Percentiles rank a stretch among this genome's conserved stretches.
These are phyloP conservation scores for Aspergillus ibericus DNA, from an alignment of 2,329 filamentous ascomycete genomes.

Conservation along the genomic window DNA sequence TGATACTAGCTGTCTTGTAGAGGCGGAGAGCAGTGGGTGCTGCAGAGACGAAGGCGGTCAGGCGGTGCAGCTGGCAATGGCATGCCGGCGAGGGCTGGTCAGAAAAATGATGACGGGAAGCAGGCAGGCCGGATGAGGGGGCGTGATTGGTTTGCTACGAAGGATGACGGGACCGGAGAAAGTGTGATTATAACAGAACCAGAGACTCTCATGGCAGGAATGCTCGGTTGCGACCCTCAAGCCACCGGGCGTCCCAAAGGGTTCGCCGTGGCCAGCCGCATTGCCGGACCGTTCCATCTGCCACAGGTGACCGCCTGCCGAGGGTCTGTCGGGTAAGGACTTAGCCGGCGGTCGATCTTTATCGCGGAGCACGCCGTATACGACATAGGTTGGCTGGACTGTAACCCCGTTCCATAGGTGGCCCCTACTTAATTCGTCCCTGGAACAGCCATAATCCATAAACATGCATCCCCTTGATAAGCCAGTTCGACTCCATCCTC, in stretches of 20 bases:
- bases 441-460: not conserved
- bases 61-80: not conserved
- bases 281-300: not conserved
- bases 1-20: not conserved
- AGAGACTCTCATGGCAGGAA: not conserved
- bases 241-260: not conserved
- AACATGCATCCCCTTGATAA: not conserved
- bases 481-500: not conserved
- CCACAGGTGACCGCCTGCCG: not conserved
- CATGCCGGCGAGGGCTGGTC: not conserved
- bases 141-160: not conserved
- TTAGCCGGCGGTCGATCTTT: not conserved
- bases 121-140: not conserved
- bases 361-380: not conserved
- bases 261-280: not conserved
- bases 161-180: not conserved
- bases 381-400: not conserved
- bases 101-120: not conserved
- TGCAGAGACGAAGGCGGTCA: conserved; percentile 1
- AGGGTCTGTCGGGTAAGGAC: not conserved
- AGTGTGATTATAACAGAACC: conserved; percentile 4
- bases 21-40: not conserved
- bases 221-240: not conserved
- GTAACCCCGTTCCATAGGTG: not conserved
- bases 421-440: not conserved